These are phyloP conservation scores for Capillidium rhysosporum DNA, from an alignment of 371 early-diverging fungal species.

Conservation along the genomic window DNA sequence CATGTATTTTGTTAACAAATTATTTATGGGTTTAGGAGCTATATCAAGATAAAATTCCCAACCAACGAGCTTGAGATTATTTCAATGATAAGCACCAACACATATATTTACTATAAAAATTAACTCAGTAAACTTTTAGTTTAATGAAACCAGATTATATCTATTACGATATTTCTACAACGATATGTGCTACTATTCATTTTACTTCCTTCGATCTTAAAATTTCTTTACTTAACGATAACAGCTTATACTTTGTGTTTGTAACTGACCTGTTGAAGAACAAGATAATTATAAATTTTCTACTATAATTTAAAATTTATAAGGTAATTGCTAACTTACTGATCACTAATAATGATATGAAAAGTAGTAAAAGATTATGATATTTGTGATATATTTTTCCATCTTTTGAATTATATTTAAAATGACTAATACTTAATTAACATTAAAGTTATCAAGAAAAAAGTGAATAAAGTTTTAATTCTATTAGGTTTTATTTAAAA, in stretches of 20 bases:
- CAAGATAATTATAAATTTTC: slow-evolving; percentile 6
- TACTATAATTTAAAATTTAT: not conserved
- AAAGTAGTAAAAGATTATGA: not conserved
- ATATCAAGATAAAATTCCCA: slow-evolving; percentile 41
- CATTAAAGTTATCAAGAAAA: too few relatives aligned
- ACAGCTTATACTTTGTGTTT: slow-evolving; percentile 80
- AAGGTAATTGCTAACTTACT: not conserved
- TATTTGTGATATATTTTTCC: too few relatives aligned
- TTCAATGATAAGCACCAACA: slow-evolving; percentile 55
- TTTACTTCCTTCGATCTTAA: slow-evolving; percentile 46
- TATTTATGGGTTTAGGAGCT: slow-evolving; percentile 68
- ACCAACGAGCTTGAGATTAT: slow-evolving; percentile 75
- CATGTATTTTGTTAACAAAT: slow-evolving; percentile 83
- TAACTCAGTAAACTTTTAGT: slow-evolving; percentile 17
- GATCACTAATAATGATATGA: not conserved
- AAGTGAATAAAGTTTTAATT: too few relatives aligned
- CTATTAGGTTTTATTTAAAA: too few relatives aligned
- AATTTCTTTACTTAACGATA: slow-evolving; percentile 38
- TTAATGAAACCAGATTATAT: slow-evolving; percentile 59
- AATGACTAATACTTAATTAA: too few relatives aligned
- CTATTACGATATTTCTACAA: slow-evolving; percentile 63
- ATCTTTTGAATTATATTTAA: too few relatives aligned
- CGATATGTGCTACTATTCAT: slow-evolving; percentile 76
- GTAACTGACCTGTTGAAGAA: slow-evolving; percentile 52
- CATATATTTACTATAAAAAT: not conserved